Evolutionary conservation across 257 asterid species (phyloP).

Genomic region (Rehmannia glutinosa): DNA sequence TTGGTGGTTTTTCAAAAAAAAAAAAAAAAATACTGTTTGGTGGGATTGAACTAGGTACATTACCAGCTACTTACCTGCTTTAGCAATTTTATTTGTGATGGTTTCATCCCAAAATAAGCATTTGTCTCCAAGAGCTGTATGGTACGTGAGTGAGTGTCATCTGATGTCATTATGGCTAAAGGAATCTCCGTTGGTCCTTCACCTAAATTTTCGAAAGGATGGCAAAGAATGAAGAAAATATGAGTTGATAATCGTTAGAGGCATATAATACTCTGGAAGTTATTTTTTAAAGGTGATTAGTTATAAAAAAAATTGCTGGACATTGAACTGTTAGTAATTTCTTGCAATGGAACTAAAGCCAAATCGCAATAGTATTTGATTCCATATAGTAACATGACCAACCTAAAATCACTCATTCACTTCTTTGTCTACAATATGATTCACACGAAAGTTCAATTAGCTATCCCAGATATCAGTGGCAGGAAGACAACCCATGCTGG

Average conservation of each 20-base stretch:
- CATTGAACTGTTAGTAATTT: background rate
- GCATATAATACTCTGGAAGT: background rate
- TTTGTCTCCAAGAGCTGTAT: slow-evolving; percentile 63
- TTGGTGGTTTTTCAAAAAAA: too few species aligned
- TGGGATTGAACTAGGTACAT: background rate
- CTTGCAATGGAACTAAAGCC: background rate
- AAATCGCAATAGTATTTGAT: too few species aligned
- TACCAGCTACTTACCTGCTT: slow-evolving; percentile 67
- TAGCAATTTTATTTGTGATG: slow-evolving; percentile 75
- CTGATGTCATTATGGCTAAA: slow-evolving; percentile 93
- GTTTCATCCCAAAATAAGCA: slow-evolving; percentile 91
- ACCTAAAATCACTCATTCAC: too few species aligned
- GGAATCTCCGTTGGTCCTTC: slow-evolving; percentile 75
- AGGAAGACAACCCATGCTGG: too few species aligned
- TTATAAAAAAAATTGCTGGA: background rate
- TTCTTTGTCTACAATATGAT: too few species aligned
- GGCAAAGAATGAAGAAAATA: slow-evolving; percentile 8
- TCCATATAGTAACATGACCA: too few species aligned
- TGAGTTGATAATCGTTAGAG: slow-evolving; percentile 1
- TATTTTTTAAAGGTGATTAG: background rate
- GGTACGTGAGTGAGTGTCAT: slow-evolving; percentile 88
- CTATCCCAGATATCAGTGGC: too few species aligned
- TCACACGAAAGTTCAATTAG: too few species aligned
- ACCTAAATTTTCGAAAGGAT: slow-evolving; percentile 33
- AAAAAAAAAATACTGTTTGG: background rate